A percentile compares a stretch with the other conserved stretches of the same genome.
These are phyloP conservation scores for Thecaphora thlaspeos DNA, from an alignment of 1,284 basidiomycete species.

Conservation along the genomic window DNA sequence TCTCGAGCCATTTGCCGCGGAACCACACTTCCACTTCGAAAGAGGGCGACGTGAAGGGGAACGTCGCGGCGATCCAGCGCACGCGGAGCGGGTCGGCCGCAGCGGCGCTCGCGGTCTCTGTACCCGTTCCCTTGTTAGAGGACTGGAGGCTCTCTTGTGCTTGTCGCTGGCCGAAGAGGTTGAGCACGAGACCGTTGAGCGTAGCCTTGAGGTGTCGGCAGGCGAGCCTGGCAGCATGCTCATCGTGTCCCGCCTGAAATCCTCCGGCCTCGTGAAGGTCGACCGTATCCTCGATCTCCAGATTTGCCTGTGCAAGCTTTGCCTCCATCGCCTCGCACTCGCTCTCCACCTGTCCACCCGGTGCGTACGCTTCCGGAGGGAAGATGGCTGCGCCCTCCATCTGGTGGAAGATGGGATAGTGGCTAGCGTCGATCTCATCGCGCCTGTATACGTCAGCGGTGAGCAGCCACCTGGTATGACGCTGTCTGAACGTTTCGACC, in stretches of 20 bases:
- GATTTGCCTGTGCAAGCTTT: conserved; percentile 60
- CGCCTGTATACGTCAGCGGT: conserved; percentile 98
- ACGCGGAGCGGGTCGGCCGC: conserved; percentile 69
- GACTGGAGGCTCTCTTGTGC: conserved; percentile 57
- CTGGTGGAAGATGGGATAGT: conserved; percentile 99
- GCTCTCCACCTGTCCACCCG: conserved; percentile 58
- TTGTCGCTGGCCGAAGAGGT: conserved; percentile 67
- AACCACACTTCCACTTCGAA: conserved; percentile 98
- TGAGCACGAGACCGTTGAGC: conserved; percentile 81
- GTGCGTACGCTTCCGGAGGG: conserved; percentile 58
- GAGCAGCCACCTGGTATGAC: conserved; percentile 79
- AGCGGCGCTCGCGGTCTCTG: too few relatives aligned
- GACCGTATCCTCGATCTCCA: conserved; percentile 82
- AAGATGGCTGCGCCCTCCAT: conserved; percentile 92
- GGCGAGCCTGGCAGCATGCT: conserved; percentile 62
- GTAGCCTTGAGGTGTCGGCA: conserved; percentile 85
- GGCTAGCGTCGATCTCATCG: conserved; percentile 95
- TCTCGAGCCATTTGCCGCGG: conserved; percentile 94
- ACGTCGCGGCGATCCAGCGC: conserved; percentile 95
- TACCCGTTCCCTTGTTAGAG: too few relatives aligned
- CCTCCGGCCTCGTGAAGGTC: conserved; percentile 72
- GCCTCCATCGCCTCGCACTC: conserved; percentile 67
- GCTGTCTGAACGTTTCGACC: conserved; percentile 80
- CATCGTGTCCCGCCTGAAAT: conserved; percentile 73
- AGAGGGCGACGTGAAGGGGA: conserved; percentile 95